Base-by-base conservation (phyloP, 495 filamentous ascomycete species). In the Lepidopterella palustris region DNA sequence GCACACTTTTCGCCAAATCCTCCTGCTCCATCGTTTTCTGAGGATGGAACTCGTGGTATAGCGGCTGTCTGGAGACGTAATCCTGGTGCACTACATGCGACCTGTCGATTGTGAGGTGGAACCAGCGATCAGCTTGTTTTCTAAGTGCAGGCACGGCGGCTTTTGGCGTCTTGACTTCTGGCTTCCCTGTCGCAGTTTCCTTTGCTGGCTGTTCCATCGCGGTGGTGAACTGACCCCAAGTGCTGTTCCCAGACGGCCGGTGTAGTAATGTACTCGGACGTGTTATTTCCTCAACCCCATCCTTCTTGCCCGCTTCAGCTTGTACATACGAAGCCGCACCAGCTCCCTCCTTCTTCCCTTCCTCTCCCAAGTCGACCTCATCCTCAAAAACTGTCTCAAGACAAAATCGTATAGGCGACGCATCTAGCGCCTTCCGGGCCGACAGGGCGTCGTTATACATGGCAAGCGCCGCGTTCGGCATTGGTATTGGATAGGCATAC, bases 351-450 rank as follows among this genome's bases (percentile, higher is more conserved):
- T 32, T 53, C n/a, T 51, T n/a, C 25, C 57, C 45, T 21, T 9
- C 20, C 18, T 29, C 18, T 5, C 28, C 28, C n/a, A 18, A 55
- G 1, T 31, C 25, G 24, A 21, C 60, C 54, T 52, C 45, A 40
- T 57, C 53, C 23, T 50, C 10, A 23, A 40, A 23, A 5, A 60
- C 26, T 13, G 28, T 53, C 53, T 71, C 66, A 15, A 68, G 58
- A 18, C 60, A n/a, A 50, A 77, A 76, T 0, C 70, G 65, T 20
- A 79, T 56, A 9, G 77, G 77, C 53, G 70, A 76, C 5, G 65
- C 70, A 47, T 70, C 59, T n/a, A 79, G 58, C 25, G 72, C 63
- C 3, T 62, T 55, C 24, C 65, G 45, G 1, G 77, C 77, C 13
- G 73, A 65, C 5, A 65, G 63, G 20, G 63, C 29, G 23, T 73